Evolutionary conservation across 2,329 filamentous ascomycete genomes (phyloP).

Genomic region (Aspergillus alliaceus): DNA sequence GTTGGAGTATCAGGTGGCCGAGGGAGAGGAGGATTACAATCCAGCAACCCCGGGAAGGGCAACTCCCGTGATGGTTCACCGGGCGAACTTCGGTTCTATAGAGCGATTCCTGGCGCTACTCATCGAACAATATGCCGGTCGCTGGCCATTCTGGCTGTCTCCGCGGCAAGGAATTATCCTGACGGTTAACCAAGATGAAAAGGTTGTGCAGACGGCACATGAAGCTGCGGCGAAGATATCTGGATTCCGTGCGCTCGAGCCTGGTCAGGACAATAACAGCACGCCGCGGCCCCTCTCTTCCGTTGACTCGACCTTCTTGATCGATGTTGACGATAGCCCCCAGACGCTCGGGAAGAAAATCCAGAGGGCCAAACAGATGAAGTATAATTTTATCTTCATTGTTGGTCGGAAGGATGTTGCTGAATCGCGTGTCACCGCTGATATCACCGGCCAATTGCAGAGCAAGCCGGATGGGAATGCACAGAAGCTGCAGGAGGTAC

Average conservation of each 20-base stretch:
- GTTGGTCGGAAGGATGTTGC: constrained; percentile 67
- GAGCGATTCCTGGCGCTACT: constrained; percentile 82
- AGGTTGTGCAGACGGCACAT: constrained; percentile 47
- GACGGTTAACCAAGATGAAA: constrained; percentile 62
- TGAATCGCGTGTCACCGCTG: constrained; percentile 54
- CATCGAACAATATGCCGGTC: constrained; percentile 78
- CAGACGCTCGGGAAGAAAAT: constrained; percentile 69
- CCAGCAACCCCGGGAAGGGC: constrained; percentile 56
- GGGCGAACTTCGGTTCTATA: constrained; percentile 79
- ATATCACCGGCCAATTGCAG: constrained; percentile 43
- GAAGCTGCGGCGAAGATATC: constrained; percentile 53
- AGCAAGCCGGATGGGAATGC: constrained; percentile 37
- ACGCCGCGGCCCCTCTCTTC: constrained; percentile 45
- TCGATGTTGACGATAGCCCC: constrained; percentile 69
- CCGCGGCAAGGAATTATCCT: constrained; percentile 75
- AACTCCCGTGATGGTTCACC: constrained; percentile 77
- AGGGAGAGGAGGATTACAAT: constrained; percentile 43
- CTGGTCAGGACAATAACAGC: constrained; percentile 20
- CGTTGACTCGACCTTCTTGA: constrained; percentile 61
- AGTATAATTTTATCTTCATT: constrained; percentile 72
- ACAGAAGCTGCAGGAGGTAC: constrained; percentile 26
- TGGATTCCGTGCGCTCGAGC: constrained; percentile 34
- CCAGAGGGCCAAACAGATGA: constrained; percentile 67
- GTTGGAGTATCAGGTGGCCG: constrained; percentile 65
- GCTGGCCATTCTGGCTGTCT: constrained; percentile 87